phyloP scores from a whole-genome alignment of 2,329 filamentous ascomycete genomes.

The Aspergillus oerlinghausenensis region DNA sequence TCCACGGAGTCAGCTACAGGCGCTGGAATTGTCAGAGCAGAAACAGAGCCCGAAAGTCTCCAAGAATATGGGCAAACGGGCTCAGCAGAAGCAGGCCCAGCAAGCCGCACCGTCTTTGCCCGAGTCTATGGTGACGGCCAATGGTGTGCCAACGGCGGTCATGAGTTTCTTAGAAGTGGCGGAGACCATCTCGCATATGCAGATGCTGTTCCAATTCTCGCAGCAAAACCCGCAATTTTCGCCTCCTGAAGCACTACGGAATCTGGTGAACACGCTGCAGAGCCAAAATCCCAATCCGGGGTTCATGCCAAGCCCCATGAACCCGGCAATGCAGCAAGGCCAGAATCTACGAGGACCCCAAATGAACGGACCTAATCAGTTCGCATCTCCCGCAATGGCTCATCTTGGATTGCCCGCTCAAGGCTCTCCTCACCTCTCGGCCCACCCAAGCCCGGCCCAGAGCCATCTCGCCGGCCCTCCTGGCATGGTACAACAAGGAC shows the following conservation, averaged over 20 bases:
- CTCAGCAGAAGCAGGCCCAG: constrained; percentile 44
- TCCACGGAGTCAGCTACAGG: constrained; percentile 58
- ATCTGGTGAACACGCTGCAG: constrained; percentile 47
- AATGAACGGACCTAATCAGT: constrained; percentile 47
- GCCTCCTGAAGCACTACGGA: constrained; percentile 52
- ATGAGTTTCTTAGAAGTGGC: constrained; percentile 61
- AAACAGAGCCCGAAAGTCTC: constrained; percentile 57
- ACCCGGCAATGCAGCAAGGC: constrained; percentile 32
- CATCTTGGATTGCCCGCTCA: constrained; percentile 49
- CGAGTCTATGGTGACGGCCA: constrained; percentile 42
- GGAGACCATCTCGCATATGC: constrained; percentile 63
- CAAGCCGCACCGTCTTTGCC: constrained; percentile 43
- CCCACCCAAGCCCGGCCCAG: constrained; percentile 44
- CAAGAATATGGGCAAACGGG: constrained; percentile 50
- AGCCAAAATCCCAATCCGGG: constrained; percentile 29
- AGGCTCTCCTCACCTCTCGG: constrained; percentile 51
- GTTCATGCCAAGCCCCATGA: constrained; percentile 28
- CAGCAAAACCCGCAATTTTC: constrained; percentile 50
- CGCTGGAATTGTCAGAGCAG: constrained; percentile 48
- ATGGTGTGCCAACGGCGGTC: constrained; percentile 54
- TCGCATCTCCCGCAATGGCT: constrained; percentile 55
- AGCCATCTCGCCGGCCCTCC: constrained; percentile 44
- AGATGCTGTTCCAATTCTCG: constrained; percentile 54
- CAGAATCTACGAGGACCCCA: constrained; percentile 40
- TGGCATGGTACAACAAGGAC: constrained; percentile 54